Evolutionary conservation across 257 asterid genomes (phyloP).

Genomic region (Solanum tarijense): DNA sequence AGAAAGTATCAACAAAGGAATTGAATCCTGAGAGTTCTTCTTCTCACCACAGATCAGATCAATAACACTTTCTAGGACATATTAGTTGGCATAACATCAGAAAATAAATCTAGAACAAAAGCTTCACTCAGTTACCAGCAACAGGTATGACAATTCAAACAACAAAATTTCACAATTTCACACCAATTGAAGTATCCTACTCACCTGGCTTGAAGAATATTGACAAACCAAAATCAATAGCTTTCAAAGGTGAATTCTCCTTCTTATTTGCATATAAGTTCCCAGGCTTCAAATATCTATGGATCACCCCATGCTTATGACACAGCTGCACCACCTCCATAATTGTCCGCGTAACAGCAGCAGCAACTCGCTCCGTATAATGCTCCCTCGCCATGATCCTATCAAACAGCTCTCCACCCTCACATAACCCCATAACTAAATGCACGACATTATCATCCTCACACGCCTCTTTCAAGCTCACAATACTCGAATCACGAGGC

Average conservation of each 20-base stretch:
- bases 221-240: constrained; percentile 86
- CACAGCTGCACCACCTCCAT: no score
- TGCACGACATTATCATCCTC: constrained; percentile 93
- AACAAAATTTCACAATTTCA: background rate
- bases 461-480: constrained; percentile 74
- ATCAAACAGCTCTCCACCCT: constrained; percentile 89
- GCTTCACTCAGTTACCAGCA: background rate
- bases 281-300: constrained; percentile 90
- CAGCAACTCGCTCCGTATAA: constrained; percentile 69
- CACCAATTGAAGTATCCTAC: background rate
- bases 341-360: no score
- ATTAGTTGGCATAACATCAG: background rate
- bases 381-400: constrained; percentile 92
- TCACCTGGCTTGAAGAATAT: constrained; percentile 92
- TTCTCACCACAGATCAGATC: background rate
- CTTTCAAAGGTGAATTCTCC: constrained; percentile 92
- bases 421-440: constrained; percentile 88
- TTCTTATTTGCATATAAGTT: constrained; percentile 78
- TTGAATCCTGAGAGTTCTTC: background rate
- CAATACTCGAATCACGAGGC: constrained; percentile 70
- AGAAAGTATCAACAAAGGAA: no score
- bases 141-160: no score
- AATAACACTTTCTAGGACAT: background rate
- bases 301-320: constrained; percentile 91
- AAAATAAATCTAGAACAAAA: background rate